phyloP scores from a whole-genome alignment of 768 basidiomycete genomes.

The Boletus fagicola region DNA sequence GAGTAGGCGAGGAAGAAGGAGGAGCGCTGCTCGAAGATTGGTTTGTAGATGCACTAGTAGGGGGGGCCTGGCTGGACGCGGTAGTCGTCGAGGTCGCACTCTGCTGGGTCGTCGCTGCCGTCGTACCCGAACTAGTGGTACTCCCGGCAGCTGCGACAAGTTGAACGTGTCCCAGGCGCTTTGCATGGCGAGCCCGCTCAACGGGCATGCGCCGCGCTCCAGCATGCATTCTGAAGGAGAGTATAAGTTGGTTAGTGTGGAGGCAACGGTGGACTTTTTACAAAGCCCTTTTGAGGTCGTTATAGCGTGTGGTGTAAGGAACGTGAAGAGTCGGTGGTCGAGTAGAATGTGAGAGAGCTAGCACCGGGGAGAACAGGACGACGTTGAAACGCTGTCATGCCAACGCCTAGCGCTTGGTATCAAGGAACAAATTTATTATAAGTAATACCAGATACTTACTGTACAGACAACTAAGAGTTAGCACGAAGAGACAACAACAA shows the following conservation, averaged over 20 bases:
- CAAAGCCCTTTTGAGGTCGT: not conserved
- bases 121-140: not conserved
- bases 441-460: not conserved
- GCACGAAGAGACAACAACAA: not conserved
- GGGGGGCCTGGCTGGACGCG: not conserved
- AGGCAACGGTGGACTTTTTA: not conserved
- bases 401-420: constrained; percentile 20
- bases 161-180: constrained; percentile 30
- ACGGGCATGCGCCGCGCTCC: constrained; percentile 27
- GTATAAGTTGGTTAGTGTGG: not conserved
- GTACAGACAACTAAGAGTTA: not conserved
- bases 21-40: constrained; percentile 17
- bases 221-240: constrained; percentile 25
- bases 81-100: not conserved
- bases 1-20: constrained; percentile 9
- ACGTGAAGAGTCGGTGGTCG: constrained; percentile 7
- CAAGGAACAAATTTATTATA: not conserved
- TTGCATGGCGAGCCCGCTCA: constrained; percentile 35
- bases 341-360: constrained; percentile 7
- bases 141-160: constrained; percentile 1
- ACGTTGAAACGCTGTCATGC: constrained; percentile 12
- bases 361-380: not conserved
- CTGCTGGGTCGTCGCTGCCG: constrained; percentile 3
- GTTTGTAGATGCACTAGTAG: constrained; percentile 5
- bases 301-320: constrained; percentile 15